A percentile compares a stretch with the other conserved stretches of the same genome.
Evolutionary conservation across 2,329 filamentous ascomycete species (phyloP).

Genomic region (Claviceps pazoutovae): DNA sequence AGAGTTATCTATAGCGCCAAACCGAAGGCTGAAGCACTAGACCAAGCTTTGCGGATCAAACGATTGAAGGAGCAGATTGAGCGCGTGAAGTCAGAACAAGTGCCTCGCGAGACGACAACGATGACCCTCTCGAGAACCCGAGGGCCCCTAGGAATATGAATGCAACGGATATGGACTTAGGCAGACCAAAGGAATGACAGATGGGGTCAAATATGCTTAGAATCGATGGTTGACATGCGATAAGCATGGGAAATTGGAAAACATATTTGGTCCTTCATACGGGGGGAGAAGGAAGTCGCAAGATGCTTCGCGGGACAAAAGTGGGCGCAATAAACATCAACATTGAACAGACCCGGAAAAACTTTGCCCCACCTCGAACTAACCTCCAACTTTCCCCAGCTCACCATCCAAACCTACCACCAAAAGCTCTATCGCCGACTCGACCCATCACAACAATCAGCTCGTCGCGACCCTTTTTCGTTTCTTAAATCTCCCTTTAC

Average conservation of each 20-base stretch:
- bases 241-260: not conserved
- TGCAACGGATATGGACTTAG: no score
- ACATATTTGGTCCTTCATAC: not conserved
- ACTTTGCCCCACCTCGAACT: slow-evolving; percentile 5
- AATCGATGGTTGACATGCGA: not conserved
- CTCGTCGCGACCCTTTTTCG: not conserved
- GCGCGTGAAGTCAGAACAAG: no score
- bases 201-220: no score
- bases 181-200: no score
- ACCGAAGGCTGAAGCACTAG: no score
- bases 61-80: no score
- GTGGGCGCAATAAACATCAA: not conserved
- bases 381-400: slow-evolving; percentile 4
- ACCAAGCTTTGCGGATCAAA: no score
- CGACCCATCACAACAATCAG: slow-evolving; percentile 1
- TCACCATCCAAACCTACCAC: not conserved
- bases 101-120: no score
- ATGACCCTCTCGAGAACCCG: no score
- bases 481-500: not conserved
- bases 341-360: slow-evolving; percentile 1
- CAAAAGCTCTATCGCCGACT: slow-evolving; percentile 1
- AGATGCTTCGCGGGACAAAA: not conserved
- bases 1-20: no score
- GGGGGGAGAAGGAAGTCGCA: not conserved
- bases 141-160: no score